Conservation (phyloP, 345 rosid genomes). For the Eucalyptus cloeziana region DNA sequence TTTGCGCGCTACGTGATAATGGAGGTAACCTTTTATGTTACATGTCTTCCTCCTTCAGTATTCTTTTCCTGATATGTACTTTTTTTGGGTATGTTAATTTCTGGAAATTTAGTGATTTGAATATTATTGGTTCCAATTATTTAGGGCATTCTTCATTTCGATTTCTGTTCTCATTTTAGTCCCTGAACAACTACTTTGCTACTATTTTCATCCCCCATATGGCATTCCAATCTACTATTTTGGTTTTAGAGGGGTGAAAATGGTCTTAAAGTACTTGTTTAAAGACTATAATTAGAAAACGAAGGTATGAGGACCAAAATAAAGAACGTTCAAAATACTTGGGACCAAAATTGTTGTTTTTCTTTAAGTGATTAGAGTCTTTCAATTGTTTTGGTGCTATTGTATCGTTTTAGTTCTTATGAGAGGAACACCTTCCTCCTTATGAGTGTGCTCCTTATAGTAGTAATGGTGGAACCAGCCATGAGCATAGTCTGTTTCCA, state of each 20-base stretch:
- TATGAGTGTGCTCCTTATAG: background rate
- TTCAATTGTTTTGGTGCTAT: background rate
- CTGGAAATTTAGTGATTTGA: background rate
- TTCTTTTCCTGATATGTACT: background rate
- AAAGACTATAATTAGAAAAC: background rate
- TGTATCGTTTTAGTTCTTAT: background rate
- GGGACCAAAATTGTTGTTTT: background rate
- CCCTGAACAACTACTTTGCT: background rate
- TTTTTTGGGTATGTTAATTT: background rate
- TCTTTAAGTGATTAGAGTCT: background rate
- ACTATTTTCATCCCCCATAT: background rate
- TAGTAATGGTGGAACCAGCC: background rate
- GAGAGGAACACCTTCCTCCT: background rate
- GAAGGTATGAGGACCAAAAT: background rate
- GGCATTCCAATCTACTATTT: background rate
- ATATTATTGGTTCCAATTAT: background rate
- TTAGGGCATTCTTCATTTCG: background rate
- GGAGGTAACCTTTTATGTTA: conserved; percentile 76
- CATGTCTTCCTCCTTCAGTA: background rate
- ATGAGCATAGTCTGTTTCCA: background rate
- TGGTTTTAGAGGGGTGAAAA: background rate
- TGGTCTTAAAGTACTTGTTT: background rate
- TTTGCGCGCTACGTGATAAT: conserved; percentile 81
- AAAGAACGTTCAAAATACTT: background rate
- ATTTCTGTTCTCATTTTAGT: background rate